Base-by-base conservation (phyloP, 2,329 filamentous ascomycete genomes). In the Monosporascus sp. region DNA sequence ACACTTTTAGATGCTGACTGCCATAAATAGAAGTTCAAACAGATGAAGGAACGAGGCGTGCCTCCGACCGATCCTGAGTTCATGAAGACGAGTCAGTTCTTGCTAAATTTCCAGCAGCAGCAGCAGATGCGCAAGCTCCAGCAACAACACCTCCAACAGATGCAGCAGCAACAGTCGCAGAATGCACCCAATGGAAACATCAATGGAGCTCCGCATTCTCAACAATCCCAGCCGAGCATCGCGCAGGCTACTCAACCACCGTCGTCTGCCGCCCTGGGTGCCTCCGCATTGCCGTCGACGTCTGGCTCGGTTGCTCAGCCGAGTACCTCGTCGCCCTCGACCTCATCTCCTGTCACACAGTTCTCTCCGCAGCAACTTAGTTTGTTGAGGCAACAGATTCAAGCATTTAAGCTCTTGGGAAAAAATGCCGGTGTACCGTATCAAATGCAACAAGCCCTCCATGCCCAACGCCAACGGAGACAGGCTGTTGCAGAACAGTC, bases 381-480 rank as follows among this genome's bases (percentile, higher is more conserved):
- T 24, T 83, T 89, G 44, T 75, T 99, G 9, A 81, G 90, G 55
- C 86, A 89, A 60, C 94, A 99, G 69, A 96, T 97, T 49, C 80
- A 87, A 62, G 92, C 93, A 0, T 97, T 97, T 73, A 95, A 95
- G 72, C 80, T 91, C 60, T 78, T 99, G 4, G 87, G 89, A 5
- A 95, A 94, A 71, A 96, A 96, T 61, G 79, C 88, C 16, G 87
- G 91, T 1, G 84, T 97, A 3, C 91, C 93, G 1, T 72, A 82
- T 31, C 80, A 84, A 57, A 81, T 96, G 59, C 91, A 96, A 68
- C 88, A 93, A 65, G 84, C 88, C 48, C 85, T 97, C 38, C 96
- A 92, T 67, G 80, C 87, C 45, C 85, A 88, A 54, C 84, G 87
- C 48, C 81, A 86, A 60, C 85, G 86, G 60, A 83, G 87, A 62